Conservation (phyloP, 176 grass and related monocot genomes). For the Lolium multiflorum region DNA sequence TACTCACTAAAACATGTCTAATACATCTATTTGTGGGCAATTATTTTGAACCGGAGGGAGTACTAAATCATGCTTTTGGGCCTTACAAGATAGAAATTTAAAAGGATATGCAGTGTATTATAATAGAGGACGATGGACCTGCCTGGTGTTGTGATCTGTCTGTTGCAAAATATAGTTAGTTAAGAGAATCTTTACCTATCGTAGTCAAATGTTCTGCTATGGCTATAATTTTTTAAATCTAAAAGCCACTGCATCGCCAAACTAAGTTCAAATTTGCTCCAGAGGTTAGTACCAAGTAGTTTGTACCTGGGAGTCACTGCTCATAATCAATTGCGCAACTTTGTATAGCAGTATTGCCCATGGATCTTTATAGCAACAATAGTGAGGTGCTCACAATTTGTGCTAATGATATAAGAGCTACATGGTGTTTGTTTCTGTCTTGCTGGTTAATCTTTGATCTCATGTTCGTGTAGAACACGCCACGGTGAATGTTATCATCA, state of each 20-base stretch:
- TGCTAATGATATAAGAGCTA: slow-evolving; percentile 9
- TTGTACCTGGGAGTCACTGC: background rate
- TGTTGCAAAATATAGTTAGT: slow-evolving; percentile 9
- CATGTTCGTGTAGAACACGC: slow-evolving; percentile 18
- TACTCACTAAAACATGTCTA: too few relatives aligned
- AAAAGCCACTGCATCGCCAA: background rate
- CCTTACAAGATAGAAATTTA: background rate
- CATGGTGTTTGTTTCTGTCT: slow-evolving; percentile 22
- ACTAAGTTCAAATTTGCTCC: background rate
- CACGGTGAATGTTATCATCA: slow-evolving; percentile 11
- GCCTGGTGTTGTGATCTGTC: background rate
- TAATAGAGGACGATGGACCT: slow-evolving; percentile 24
- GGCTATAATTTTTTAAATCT: background rate
- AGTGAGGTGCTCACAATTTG: background rate
- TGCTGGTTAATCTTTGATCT: slow-evolving; percentile 11
- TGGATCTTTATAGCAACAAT: background rate
- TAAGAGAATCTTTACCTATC: slow-evolving; percentile 5
- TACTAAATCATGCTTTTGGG: background rate
- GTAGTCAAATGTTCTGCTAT: slow-evolving; percentile 9
- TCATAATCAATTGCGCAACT: background rate
- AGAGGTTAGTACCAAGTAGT: background rate
- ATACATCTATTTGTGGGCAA: too few relatives aligned
- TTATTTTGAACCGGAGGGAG: too few relatives aligned
- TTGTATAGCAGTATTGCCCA: background rate
- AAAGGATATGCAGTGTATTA: background rate